Percentiles rank a stretch among this genome's conserved stretches.
Conservation (phyloP, 2,329 filamentous ascomycete species). For the Didymella segeticola region DNA sequence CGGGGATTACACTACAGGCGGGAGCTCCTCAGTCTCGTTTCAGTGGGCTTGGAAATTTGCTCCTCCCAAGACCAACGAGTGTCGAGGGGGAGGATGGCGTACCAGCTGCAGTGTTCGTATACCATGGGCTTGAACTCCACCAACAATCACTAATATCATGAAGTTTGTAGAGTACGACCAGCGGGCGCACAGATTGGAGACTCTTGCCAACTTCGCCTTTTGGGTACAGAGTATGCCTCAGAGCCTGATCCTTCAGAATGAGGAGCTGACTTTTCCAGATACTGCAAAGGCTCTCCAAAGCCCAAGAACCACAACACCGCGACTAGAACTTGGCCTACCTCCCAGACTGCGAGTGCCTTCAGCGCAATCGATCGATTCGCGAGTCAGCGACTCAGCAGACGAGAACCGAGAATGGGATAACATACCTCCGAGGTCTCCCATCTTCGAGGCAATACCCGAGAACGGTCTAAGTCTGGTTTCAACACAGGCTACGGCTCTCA, state of each 20-base stretch:
- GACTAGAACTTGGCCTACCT: slow-evolving; percentile 75
- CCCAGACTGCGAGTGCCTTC: slow-evolving; percentile 85
- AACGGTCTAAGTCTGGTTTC: slow-evolving; percentile 54
- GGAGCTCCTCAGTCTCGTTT: slow-evolving; percentile 84
- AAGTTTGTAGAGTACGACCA: slow-evolving; percentile 97
- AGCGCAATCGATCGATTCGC: slow-evolving; percentile 76
- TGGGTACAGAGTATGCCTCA: slow-evolving; percentile 79
- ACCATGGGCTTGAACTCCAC: background rate
- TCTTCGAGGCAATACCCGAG: slow-evolving; percentile 57
- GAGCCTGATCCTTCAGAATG: background rate
- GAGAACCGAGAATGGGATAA: slow-evolving; percentile 50
- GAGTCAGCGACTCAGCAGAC: slow-evolving; percentile 75
- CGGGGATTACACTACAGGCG: slow-evolving; percentile 86
- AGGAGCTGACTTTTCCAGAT: slow-evolving; percentile 37
- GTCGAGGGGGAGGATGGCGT: slow-evolving; percentile 89
- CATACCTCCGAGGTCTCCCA: slow-evolving; percentile 55
- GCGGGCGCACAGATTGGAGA: slow-evolving; percentile 85
- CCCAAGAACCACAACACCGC: slow-evolving; percentile 64
- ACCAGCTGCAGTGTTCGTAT: slow-evolving; percentile 84
- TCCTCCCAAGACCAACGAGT: slow-evolving; percentile 80
- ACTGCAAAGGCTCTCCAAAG: slow-evolving; percentile 48
- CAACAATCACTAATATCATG: slow-evolving; percentile 27
- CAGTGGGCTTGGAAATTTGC: slow-evolving; percentile 98
- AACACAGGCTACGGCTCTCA: slow-evolving; percentile 48
- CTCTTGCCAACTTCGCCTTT: slow-evolving; percentile 90